Percentiles rank a stretch among this genome's conserved stretches.
phyloP scores from a whole-genome alignment of 129 eudicot species.

The Oenanthe sinensis region DNA sequence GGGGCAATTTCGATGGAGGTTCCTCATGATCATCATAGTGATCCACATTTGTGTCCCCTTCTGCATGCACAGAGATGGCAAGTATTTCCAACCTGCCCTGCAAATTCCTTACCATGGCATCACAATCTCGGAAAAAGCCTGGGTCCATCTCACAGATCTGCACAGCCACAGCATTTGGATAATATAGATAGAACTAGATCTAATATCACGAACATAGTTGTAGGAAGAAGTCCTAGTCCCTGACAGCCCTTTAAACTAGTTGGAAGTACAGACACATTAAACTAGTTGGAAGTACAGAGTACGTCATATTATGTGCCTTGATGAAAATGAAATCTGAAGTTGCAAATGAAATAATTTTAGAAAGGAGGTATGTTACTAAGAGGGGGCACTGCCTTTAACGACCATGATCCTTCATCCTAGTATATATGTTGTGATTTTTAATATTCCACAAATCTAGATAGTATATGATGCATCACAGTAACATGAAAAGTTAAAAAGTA shows the following conservation, averaged over 20 bases:
- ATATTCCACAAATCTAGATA: background rate
- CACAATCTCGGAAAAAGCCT: constrained; percentile 76
- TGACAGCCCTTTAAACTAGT: background rate
- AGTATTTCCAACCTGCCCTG: constrained; percentile 84
- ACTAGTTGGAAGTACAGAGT: background rate
- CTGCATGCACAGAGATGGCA: constrained; percentile 75
- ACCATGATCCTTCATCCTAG: background rate
- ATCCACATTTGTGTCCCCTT: constrained; percentile 65
- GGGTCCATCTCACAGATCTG: constrained; percentile 94
- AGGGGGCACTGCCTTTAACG: background rate
- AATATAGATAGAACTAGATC: background rate
- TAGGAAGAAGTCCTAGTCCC: background rate
- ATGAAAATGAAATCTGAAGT: background rate
- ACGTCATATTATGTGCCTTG: background rate
- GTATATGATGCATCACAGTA: background rate
- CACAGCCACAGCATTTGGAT: background rate
- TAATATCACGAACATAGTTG: background rate
- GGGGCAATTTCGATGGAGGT: constrained; percentile 26
- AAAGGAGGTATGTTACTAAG: background rate
- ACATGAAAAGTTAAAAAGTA: background rate
- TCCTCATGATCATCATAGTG: constrained; percentile 63
- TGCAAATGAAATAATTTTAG: background rate
- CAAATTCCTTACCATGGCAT: constrained; percentile 58
- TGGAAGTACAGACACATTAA: no score
- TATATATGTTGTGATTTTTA: background rate